Evolutionary conservation across 306 rosid genomes (phyloP).

Genomic region (Medicago ruthenica): DNA sequence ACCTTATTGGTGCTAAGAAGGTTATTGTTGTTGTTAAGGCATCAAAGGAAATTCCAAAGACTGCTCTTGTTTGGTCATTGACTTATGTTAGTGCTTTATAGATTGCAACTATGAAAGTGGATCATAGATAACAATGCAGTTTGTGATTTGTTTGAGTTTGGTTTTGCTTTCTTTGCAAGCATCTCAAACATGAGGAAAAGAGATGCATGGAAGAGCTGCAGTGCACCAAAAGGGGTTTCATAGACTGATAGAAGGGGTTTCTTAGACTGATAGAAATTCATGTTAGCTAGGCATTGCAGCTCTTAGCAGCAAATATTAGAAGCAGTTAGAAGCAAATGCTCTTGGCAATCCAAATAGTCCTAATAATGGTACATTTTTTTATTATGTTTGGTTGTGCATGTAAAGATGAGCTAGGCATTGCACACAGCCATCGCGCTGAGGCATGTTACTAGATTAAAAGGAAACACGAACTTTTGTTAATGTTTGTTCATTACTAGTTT

Average conservation of each 20-base stretch:
- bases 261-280: no score
- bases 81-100: slow-evolving; percentile 66
- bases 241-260: no score
- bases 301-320: slow-evolving; percentile 42
- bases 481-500: slow-evolving; percentile 1
- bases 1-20: slow-evolving; percentile 62
- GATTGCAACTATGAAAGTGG: slow-evolving; percentile 13
- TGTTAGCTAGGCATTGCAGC: slow-evolving; percentile 32
- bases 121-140: slow-evolving; percentile 6
- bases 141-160: slow-evolving; percentile 27
- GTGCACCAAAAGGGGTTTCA: slow-evolving; percentile 38
- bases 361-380: slow-evolving; percentile 44
- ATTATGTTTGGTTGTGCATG: slow-evolving; percentile 85
- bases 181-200: slow-evolving; percentile 87
- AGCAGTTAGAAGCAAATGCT: slow-evolving; percentile 12
- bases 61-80: slow-evolving; percentile 91
- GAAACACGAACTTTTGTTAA: slow-evolving; percentile 62
- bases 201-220: slow-evolving; percentile 95
- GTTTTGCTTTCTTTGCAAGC: slow-evolving; percentile 56
- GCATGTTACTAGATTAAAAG: slow-evolving; percentile 79
- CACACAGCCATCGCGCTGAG: slow-evolving; percentile 83
- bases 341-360: slow-evolving; percentile 29
- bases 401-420: slow-evolving; percentile 82
- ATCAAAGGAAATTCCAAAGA: slow-evolving; percentile 84
- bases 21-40: slow-evolving; percentile 95